Conservation (phyloP, 805 yeast genomes). For the Pichia cabralensis region DNA sequence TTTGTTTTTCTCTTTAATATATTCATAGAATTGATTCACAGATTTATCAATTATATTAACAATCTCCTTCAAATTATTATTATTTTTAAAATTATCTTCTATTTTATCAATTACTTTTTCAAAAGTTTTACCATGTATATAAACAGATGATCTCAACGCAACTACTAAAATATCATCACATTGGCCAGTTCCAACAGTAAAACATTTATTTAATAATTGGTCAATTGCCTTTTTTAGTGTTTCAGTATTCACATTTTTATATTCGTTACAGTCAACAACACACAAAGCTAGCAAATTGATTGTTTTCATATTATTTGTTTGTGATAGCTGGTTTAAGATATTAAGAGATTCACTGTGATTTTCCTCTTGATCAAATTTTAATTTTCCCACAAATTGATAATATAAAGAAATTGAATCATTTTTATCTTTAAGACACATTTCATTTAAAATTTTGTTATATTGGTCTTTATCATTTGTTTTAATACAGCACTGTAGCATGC, state of each 20-base stretch:
- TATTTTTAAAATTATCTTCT: no score
- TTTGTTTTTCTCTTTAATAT: constrained; percentile 1
- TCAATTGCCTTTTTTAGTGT: background rate
- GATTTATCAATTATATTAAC: constrained; percentile 1
- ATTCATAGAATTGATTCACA: background rate
- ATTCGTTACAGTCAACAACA: constrained; percentile 20
- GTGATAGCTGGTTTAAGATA: constrained; percentile 4
- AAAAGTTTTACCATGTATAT: constrained; percentile 10
- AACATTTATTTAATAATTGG: constrained; percentile 3
- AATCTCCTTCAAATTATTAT: background rate
- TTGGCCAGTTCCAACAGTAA: background rate
- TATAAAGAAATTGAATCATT: constrained; percentile 24
- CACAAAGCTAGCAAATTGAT: constrained; percentile 19
- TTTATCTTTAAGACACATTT: constrained; percentile 18
- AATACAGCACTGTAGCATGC: constrained; percentile 24
- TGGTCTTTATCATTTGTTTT: constrained; percentile 14
- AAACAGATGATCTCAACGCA: constrained; percentile 12
- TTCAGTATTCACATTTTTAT: background rate
- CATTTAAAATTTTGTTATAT: constrained; percentile 15
- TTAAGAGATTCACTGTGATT: background rate
- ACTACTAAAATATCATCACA: constrained; percentile 6
- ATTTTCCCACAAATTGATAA: constrained; percentile 20
- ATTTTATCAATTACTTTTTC: constrained; percentile 7
- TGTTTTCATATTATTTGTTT: constrained; percentile 1
- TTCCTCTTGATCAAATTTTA: constrained; percentile 7